Conservation (phyloP, 202 grass and related monocot species). For the Sporobolus alterniflorus region DNA sequence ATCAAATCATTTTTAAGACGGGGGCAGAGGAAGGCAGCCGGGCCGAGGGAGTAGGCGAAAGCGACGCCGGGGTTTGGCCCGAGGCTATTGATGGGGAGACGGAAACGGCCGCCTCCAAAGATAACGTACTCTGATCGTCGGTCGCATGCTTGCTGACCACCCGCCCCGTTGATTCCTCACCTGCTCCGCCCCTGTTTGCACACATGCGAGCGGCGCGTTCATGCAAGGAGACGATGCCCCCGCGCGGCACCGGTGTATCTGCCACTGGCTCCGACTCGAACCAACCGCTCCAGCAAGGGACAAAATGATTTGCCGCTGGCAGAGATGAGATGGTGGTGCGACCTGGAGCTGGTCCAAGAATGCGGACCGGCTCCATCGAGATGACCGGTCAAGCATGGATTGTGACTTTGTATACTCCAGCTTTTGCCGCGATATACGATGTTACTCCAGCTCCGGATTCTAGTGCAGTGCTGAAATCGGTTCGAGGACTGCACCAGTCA, state of each 20-base stretch:
- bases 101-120: slow-evolving; percentile 10
- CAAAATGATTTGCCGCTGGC: not conserved
- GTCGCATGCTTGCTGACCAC: slow-evolving; percentile 4
- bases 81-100: not conserved
- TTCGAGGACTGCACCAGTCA: too few relatives aligned
- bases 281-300: slow-evolving; percentile 7
- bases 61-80: slow-evolving; percentile 19
- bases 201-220: not conserved
- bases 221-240: not conserved
- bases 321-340: not conserved
- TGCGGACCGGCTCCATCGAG: slow-evolving; percentile 15
- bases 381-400: not conserved
- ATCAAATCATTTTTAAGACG: not conserved
- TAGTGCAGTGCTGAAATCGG: too few relatives aligned
- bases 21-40: not conserved
- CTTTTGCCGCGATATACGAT: not conserved
- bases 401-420: not conserved
- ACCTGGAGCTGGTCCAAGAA: slow-evolving; percentile 11
- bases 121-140: slow-evolving; percentile 34
- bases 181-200: not conserved
- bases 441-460: not conserved
- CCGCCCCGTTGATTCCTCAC: not conserved
- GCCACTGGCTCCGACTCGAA: not conserved
- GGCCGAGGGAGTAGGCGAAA: slow-evolving; percentile 27
- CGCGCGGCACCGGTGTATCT: not conserved